Base-by-base conservation (phyloP, 2,329 filamentous ascomycete genomes). In the Tolypocladium tundrense region DNA sequence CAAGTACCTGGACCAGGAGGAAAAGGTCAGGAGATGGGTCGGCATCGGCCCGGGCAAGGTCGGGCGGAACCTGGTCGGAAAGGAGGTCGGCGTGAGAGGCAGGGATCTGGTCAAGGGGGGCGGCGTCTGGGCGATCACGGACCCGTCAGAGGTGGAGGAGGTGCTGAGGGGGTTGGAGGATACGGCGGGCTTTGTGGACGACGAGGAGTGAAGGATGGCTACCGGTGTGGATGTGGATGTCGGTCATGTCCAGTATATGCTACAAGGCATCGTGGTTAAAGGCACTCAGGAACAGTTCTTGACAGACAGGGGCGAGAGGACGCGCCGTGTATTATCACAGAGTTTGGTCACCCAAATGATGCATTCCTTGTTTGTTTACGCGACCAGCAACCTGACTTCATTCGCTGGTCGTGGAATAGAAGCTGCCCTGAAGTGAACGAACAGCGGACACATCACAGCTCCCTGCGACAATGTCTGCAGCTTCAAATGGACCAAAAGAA, bases 1-100 rank as follows among this genome's bases (percentile, higher is more conserved):
- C 66, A 86, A 85, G 63, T 96, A 95, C 68, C 76, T 97, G 54
- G 90, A 97, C 70, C 86, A 94, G 69, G 85, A 94, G 66, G 83
- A 87, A 67, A 87, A 87, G 61, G 89, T 96, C 21, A 80, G 86
- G 65, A 79, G 92, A 58, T 97, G 93, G 88, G 82, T 97, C 54
- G 93, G 93, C 50, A 90, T 97, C 61, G 93, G 93, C 0, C 93
- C 93, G 0, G 93, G 93, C 6, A 96, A 96, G 70, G 93, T 97
- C 2, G 93, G 93, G 1, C 81, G 92, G 58, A 97, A 97, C 70
- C 78, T 97, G 9, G 92, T 97, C 1, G 91, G 92, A 14, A 97
- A 97, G 73, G 93, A 97, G 73, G 92, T 97, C 3, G 92, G 91
- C 11, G 92, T 94, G 84, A 83, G 85, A 54, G 85, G 85, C 27